Percentiles rank a stretch among this genome's conserved stretches.
Evolutionary conservation across 1,284 basidiomycete genomes (phyloP).

Genomic region (Sutorius eximius): DNA sequence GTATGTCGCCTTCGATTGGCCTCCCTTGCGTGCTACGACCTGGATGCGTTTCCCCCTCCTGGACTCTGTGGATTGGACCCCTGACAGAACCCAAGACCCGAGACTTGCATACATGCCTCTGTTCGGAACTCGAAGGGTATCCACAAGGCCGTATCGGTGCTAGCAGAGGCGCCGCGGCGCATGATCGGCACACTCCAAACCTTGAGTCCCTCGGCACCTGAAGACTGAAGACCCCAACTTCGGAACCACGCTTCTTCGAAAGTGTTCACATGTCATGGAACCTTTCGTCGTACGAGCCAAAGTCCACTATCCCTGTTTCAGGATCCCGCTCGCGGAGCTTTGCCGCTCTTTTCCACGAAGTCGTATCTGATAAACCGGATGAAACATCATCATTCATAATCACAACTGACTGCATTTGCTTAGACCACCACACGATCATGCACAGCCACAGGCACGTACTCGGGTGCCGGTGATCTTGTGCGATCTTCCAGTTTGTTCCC

Average conservation of each 20-base stretch:
- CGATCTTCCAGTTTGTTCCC: background rate
- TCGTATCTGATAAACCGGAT: background rate
- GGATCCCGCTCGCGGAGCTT: background rate
- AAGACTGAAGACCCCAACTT: no score
- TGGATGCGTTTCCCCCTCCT: background rate
- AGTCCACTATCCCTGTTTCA: background rate
- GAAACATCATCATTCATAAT: background rate
- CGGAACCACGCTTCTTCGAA: background rate
- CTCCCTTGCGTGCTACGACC: background rate
- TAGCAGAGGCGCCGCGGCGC: background rate
- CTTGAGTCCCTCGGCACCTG: background rate
- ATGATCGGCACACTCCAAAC: background rate
- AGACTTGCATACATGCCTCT: background rate
- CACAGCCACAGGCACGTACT: background rate
- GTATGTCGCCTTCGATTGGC: background rate
- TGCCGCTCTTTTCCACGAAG: background rate
- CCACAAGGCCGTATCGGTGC: background rate
- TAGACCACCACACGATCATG: background rate
- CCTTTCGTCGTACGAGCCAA: background rate
- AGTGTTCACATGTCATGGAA: background rate
- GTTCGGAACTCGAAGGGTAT: background rate
- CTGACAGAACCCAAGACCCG: background rate
- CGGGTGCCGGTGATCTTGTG: background rate
- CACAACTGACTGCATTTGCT: background rate
- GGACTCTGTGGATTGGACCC: background rate